A percentile compares a stretch with the other conserved stretches of the same genome.
Evolutionary conservation across 768 basidiomycete genomes (phyloP).

Genomic region (Amanita rimosa): DNA sequence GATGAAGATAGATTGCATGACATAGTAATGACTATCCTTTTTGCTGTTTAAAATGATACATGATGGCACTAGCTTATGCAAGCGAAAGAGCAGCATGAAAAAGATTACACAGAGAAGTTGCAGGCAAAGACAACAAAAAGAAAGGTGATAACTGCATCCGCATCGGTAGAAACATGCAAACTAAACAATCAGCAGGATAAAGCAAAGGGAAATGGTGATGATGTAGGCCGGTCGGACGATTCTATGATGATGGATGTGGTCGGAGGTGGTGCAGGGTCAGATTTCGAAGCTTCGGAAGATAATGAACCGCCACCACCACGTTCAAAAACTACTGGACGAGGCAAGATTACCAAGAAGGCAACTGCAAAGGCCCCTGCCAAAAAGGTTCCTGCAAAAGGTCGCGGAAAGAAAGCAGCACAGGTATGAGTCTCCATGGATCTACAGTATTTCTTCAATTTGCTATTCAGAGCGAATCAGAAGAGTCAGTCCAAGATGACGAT

Average conservation of each 20-base stretch:
- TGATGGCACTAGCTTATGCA: slow-evolving; percentile 39
- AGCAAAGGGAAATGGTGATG: slow-evolving; percentile 42
- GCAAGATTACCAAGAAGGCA: slow-evolving; percentile 17
- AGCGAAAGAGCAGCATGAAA: slow-evolving; percentile 61
- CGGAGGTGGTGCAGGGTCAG: slow-evolving; percentile 34
- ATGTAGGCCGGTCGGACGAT: slow-evolving; percentile 46
- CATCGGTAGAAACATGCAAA: background rate
- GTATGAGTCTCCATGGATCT: slow-evolving; percentile 10
- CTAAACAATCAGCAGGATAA: slow-evolving; percentile 12
- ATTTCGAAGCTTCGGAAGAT: slow-evolving; percentile 37
- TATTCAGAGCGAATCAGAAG: slow-evolving; percentile 31
- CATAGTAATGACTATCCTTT: slow-evolving; percentile 43
- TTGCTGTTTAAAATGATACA: background rate
- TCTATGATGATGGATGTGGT: slow-evolving; percentile 77
- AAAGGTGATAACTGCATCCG: slow-evolving; percentile 22
- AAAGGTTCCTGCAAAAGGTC: slow-evolving; percentile 33
- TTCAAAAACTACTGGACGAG: slow-evolving; percentile 23
- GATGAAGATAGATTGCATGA: slow-evolving; percentile 72
- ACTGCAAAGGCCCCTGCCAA: slow-evolving; percentile 23
- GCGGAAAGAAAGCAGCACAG: slow-evolving; percentile 40
- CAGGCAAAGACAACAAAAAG: slow-evolving; percentile 25
- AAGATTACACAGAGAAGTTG: slow-evolving; percentile 41
- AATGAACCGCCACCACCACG: slow-evolving; percentile 28
- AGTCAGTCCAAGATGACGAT: slow-evolving; percentile 43
- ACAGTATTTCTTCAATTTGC: background rate